These are phyloP conservation scores for Verticillium albo-atrum DNA, from an alignment of 2,329 filamentous ascomycete species.

Conservation along the genomic window DNA sequence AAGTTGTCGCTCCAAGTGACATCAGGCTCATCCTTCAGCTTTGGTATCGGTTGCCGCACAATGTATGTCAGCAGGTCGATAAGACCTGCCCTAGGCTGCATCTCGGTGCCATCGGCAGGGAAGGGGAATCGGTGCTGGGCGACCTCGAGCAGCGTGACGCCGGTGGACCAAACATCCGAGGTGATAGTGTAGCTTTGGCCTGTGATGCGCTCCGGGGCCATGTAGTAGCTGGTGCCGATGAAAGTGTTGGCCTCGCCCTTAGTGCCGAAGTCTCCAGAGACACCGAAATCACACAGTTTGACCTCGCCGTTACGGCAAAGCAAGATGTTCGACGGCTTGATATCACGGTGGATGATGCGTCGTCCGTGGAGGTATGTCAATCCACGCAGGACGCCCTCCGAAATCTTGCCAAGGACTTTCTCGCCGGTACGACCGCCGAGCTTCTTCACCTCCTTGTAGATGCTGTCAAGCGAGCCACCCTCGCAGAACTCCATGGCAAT, in stretches of 20 bases:
- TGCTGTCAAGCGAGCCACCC: slow-evolving; percentile 90
- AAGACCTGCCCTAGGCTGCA: slow-evolving; percentile 86
- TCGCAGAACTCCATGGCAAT: slow-evolving; percentile 99
- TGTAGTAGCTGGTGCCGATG: slow-evolving; percentile 98
- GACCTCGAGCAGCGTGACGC: slow-evolving; percentile 97
- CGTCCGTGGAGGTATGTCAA: slow-evolving; percentile 92
- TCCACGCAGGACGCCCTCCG: slow-evolving; percentile 89
- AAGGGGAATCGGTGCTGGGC: slow-evolving; percentile 98
- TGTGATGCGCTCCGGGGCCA: slow-evolving; percentile 97
- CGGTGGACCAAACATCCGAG: slow-evolving; percentile 96
- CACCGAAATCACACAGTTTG: slow-evolving; percentile 97
- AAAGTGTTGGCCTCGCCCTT: slow-evolving; percentile 99
- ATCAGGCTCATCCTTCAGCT: slow-evolving; percentile 89
- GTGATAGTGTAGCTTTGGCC: slow-evolving; percentile 98
- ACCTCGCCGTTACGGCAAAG: slow-evolving; percentile 89
- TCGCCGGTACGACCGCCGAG: slow-evolving; percentile 92
- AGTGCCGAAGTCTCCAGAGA: slow-evolving; percentile 95
- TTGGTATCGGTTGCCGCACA: slow-evolving; percentile 90
- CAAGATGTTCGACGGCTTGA: slow-evolving; percentile 96
- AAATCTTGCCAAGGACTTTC: slow-evolving; percentile 94
- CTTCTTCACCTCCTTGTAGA: slow-evolving; percentile 96
- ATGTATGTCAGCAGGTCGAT: slow-evolving; percentile 98
- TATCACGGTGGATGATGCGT: slow-evolving; percentile 98
- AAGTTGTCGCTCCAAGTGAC: slow-evolving; percentile 94
- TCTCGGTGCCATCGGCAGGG: slow-evolving; percentile 91